Conservation (phyloP, 805 yeast species). For the Zygosaccharomyces siamensis region DNA sequence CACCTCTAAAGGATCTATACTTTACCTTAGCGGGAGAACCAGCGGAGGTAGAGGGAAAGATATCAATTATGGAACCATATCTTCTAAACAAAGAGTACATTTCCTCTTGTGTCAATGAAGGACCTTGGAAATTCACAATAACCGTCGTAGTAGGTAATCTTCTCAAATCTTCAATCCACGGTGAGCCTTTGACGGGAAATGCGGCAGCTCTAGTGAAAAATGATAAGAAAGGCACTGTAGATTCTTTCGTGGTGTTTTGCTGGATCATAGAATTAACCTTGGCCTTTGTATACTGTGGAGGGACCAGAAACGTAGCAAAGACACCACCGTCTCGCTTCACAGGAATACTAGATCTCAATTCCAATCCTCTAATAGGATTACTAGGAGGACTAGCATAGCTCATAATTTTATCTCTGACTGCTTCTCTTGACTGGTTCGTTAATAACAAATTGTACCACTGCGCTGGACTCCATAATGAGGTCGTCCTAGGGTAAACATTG, state of each 20-base stretch:
- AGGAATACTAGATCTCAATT: slow-evolving; percentile 59
- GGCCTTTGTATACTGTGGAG: slow-evolving; percentile 44
- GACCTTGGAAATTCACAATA: slow-evolving; percentile 71
- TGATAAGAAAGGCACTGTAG: slow-evolving; percentile 37
- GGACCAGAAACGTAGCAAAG: slow-evolving; percentile 70
- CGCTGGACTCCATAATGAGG: slow-evolving; percentile 43
- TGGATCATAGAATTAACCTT: slow-evolving; percentile 52
- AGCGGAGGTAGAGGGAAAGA: slow-evolving; percentile 47
- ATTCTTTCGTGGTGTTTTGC: slow-evolving; percentile 40
- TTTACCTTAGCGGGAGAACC: slow-evolving; percentile 51
- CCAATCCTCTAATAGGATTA: slow-evolving; percentile 39
- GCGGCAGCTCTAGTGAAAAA: slow-evolving; percentile 49
- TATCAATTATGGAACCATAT: slow-evolving; percentile 79
- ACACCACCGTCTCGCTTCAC: slow-evolving; percentile 89
- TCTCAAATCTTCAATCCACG: slow-evolving; percentile 93
- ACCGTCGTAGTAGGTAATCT: slow-evolving; percentile 64
- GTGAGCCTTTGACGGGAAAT: slow-evolving; percentile 80
- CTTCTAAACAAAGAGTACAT: slow-evolving; percentile 77
- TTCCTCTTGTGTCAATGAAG: slow-evolving; percentile 69
- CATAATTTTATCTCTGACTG: slow-evolving; percentile 38
- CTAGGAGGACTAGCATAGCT: slow-evolving; percentile 38
- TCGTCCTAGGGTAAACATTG: slow-evolving; percentile 46
- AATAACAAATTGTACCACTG: slow-evolving; percentile 41
- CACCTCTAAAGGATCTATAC: slow-evolving; percentile 56
- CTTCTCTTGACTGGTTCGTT: slow-evolving; percentile 36